Conservation (phyloP, 345 rosid species). For the thale cress (Arabidopsis thaliana) region TAIR10.1 NC_003070.9:5309001-5309500, state of each 20-base stretch:
- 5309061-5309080: slow-evolving; percentile 70
- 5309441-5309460: slow-evolving; percentile 93
- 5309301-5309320: slow-evolving; percentile 66
- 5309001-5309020: slow-evolving; percentile 81
- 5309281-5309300: slow-evolving; percentile 74
- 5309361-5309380: slow-evolving; percentile 89
- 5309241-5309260: slow-evolving; percentile 75
- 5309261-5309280: slow-evolving; percentile 82
- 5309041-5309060: slow-evolving; percentile 81
- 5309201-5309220: slow-evolving; percentile 73
- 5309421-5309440: slow-evolving; percentile 86
- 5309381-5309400: slow-evolving; percentile 68
- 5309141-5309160: slow-evolving; percentile 82
- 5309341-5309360: slow-evolving; percentile 84
- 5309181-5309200: slow-evolving; percentile 72
- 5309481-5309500: slow-evolving; percentile 12
- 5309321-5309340: slow-evolving; percentile 77
- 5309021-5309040: slow-evolving; percentile 67
- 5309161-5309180: slow-evolving; percentile 58
- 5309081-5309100: slow-evolving; percentile 83
- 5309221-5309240: slow-evolving; percentile 84
- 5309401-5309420: slow-evolving; percentile 81
- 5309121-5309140: slow-evolving; percentile 83
- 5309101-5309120: slow-evolving; percentile 85
- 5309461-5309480: slow-evolving; percentile 11